Conservation (phyloP, 768 basidiomycete species). For the Hortiboletus campestris region DNA sequence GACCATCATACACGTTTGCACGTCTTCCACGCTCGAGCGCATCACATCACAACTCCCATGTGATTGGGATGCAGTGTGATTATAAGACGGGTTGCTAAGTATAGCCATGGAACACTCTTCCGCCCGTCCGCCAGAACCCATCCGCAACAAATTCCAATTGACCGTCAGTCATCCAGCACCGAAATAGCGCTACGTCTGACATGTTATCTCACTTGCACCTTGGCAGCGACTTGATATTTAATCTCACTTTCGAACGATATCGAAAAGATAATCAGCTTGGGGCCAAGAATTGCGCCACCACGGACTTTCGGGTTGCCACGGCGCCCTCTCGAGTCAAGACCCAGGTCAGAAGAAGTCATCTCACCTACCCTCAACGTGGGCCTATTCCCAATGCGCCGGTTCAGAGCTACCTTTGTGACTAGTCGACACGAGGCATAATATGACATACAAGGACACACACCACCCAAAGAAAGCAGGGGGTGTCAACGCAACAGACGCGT, state of each 20-base stretch:
- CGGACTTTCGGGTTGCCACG: slow-evolving; percentile 10
- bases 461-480: not conserved
- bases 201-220: not conserved
- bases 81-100: slow-evolving; percentile 11
- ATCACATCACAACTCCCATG: not conserved
- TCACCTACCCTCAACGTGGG: slow-evolving; percentile 1
- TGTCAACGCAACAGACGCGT: slow-evolving; percentile 1
- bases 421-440: slow-evolving; percentile 17
- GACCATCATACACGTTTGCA: not conserved
- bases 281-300: not conserved
- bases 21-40: slow-evolving; percentile 1
- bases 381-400: slow-evolving; percentile 9
- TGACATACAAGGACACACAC: not conserved
- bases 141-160: not conserved
- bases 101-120: not conserved
- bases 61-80: slow-evolving; percentile 9
- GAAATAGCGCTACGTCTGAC: not conserved
- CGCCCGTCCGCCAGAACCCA: not conserved
- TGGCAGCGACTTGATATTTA: not conserved
- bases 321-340: slow-evolving; percentile 11
- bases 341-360: slow-evolving; percentile 14
- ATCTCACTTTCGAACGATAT: not conserved
- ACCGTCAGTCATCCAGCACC: not conserved
- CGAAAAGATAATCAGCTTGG: not conserved
- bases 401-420: slow-evolving; percentile 12